These are phyloP conservation scores for Arctium lappa DNA, from an alignment of 129 eudicot species.

Conservation along the genomic window DNA sequence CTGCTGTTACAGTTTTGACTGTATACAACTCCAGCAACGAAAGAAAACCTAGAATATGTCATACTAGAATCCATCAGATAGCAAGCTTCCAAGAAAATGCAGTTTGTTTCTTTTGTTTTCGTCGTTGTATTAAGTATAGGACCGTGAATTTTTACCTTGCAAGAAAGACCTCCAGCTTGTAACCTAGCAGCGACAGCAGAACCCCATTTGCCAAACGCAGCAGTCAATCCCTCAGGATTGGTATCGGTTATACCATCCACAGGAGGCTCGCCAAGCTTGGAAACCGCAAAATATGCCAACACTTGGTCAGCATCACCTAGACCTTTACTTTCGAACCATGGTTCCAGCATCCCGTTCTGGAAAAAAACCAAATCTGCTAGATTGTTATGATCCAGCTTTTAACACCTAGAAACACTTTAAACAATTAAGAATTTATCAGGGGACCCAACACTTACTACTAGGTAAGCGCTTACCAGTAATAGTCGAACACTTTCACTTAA, in stretches of 20 bases:
- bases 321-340: conserved; percentile 93
- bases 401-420: background rate
- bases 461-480: too few relatives aligned
- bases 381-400: conserved; percentile 54
- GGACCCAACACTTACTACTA: too few relatives aligned
- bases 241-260: conserved; percentile 87
- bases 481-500: too few relatives aligned
- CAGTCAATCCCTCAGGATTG: conserved; percentile 83
- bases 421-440: too few relatives aligned
- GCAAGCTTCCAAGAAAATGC: background rate
- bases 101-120: background rate
- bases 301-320: conserved; percentile 80
- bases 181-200: conserved; percentile 86
- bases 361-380: conserved; percentile 99
- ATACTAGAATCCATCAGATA: background rate
- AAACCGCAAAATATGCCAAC: conserved; percentile 84
- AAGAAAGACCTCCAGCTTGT: conserved; percentile 81
- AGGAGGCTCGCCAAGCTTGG: conserved; percentile 95
- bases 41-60: background rate
- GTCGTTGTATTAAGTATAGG: too few relatives aligned
- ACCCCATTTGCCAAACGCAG: conserved; percentile 83
- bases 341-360: conserved; percentile 99
- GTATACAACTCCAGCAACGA: background rate
- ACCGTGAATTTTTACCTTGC: conserved; percentile 50
- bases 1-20: background rate